Evolutionary conservation across 331 rosid genomes (phyloP), one percentile per base, ranked within the genome.

Genomic region (Quercus lobata): DNA sequence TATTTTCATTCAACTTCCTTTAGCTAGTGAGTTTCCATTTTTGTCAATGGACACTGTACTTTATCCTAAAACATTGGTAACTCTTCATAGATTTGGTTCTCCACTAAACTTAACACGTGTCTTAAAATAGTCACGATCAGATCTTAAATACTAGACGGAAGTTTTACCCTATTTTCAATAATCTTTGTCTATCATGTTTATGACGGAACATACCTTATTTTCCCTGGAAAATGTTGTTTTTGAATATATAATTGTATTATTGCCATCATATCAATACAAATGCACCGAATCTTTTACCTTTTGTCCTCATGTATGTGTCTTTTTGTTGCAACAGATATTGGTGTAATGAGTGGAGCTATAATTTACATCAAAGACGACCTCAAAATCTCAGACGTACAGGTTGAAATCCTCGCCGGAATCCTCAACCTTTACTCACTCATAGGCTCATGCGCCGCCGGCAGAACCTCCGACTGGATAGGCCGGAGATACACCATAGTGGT

Each of bases 291-390:
- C 41, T 10, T 8, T 35, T 4, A 30, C 21, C 1, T 63, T 18
- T 63, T 18, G 25, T 19, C 27, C 72, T 3, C 27, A 49, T 14
- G 55, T 14, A 15, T 49, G 5, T 49, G 5, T 49, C 4, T 37
- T 0, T 68, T 15, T 9, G 14, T 46, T 62, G 32, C 2, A 41
- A 7, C 84, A 92, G 98, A 94, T 89, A 87, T 91, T 32, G 97
- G 97, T 1, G 98, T 94, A 52, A 94, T 94, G 97, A 94, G 97
- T 78, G 98, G 98, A 78, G 98, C 97, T 0, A 82, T 57, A 1
- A 74, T 88, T 0, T 90, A 66, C 83, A 94, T 94, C 73, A 0
- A 92, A 65, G 18, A 83, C 0, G 97, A 92, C 63, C 83, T 94
- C 8, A 71, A 73, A 32, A 41, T 91, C 34, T 68, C 85, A 1